Conservation (phyloP, 2,329 filamentous ascomycete species). For the Aspergillus transmontanensis region DNA sequence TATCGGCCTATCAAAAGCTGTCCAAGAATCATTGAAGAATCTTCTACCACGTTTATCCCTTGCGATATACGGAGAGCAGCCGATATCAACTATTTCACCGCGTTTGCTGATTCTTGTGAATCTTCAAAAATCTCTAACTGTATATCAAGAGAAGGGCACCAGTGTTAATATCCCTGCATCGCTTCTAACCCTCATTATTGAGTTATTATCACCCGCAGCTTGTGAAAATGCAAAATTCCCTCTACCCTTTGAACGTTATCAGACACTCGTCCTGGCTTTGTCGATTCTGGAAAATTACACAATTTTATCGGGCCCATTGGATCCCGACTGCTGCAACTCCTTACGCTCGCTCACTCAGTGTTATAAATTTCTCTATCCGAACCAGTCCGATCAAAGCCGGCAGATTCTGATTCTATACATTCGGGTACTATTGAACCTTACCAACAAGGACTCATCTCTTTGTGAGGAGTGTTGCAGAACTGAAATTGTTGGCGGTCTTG, state of each 20-base stretch:
- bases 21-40: slow-evolving; percentile 33
- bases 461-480: slow-evolving; percentile 66
- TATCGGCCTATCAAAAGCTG: slow-evolving; percentile 32
- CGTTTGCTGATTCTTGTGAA: slow-evolving; percentile 37
- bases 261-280: slow-evolving; percentile 31
- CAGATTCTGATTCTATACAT: slow-evolving; percentile 51
- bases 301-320: slow-evolving; percentile 29
- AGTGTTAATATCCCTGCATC: slow-evolving; percentile 29
- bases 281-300: slow-evolving; percentile 44
- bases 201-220: slow-evolving; percentile 28
- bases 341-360: slow-evolving; percentile 34
- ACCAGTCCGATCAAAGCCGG: slow-evolving; percentile 19
- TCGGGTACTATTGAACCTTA: slow-evolving; percentile 79
- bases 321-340: slow-evolving; percentile 28
- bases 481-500: slow-evolving; percentile 40
- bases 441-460: slow-evolving; percentile 74
- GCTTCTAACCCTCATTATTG: slow-evolving; percentile 33
- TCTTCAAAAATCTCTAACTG: slow-evolving; percentile 34
- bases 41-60: slow-evolving; percentile 26
- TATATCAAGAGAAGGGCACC: slow-evolving; percentile 35
- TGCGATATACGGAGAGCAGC: slow-evolving; percentile 26
- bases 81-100: slow-evolving; percentile 30
- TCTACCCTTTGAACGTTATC: slow-evolving; percentile 20
- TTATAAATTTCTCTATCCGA: slow-evolving; percentile 43
- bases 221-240: slow-evolving; percentile 1